Evolutionary conservation across 768 basidiomycete species (phyloP).

Genomic region (Serendipita sp.): DNA sequence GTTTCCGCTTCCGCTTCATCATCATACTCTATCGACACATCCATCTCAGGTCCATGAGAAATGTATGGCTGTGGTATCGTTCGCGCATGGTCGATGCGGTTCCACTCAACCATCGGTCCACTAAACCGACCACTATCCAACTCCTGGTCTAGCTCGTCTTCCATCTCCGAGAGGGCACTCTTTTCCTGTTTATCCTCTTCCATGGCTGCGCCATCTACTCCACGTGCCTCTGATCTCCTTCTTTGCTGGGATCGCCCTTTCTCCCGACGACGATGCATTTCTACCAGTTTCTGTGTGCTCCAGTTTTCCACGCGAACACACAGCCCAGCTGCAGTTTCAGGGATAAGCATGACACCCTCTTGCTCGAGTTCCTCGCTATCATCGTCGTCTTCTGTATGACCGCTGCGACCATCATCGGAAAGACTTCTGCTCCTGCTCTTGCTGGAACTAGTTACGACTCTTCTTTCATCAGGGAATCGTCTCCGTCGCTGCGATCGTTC

Average conservation of each 20-base stretch:
- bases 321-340: neutral
- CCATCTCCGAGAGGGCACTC: neutral
- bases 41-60: neutral
- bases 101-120: neutral
- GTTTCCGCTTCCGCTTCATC: slow-evolving; percentile 15
- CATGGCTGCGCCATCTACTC: neutral
- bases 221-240: neutral
- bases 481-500: slow-evolving; percentile 11
- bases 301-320: slow-evolving; percentile 3
- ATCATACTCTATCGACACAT: neutral
- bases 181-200: neutral
- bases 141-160: neutral
- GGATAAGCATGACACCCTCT: neutral
- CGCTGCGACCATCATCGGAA: slow-evolving; percentile 20
- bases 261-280: neutral
- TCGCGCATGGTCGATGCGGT: neutral
- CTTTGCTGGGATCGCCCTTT: neutral
- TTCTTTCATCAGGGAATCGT: slow-evolving; percentile 1
- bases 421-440: slow-evolving; percentile 38
- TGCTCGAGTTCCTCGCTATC: neutral
- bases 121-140: neutral
- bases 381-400: neutral
- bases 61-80: neutral
- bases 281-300: neutral
- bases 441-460: slow-evolving; percentile 52